Evolutionary conservation across 148 eudicot species (phyloP), one percentile per base, ranked within the genome.

Genomic region (Rhododendron henanense): DNA sequence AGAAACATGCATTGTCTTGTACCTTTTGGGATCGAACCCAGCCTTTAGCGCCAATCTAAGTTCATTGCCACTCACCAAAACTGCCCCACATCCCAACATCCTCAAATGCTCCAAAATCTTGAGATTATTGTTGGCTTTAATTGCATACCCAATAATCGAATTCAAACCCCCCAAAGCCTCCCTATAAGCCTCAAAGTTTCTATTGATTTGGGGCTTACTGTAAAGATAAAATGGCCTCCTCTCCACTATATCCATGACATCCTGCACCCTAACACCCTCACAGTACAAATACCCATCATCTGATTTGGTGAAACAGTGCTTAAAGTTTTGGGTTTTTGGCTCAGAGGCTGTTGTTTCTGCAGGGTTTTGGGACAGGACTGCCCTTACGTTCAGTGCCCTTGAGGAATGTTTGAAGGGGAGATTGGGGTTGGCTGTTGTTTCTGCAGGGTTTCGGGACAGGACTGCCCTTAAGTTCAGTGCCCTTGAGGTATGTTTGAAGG

Each of bases 71-170:
- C 99, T 97, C 87, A 95, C 98, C 91, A 97, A 89, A 84, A 94
- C 98, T 89, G 98, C 96, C 84, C 96, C 99, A 92, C 96, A 93
- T 5, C 98, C 99, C 91, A 94, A 89, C 79, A 55, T 76, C 89
- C 97, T 96, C 91, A 94, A 91, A 93, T 95, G 96, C 91, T 95
- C 94, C 91, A 97, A 93, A 91, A 97, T 90, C 96, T 95, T 93
- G 47, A 93, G 90, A 91, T 97, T 97, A 85, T 97, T 97, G 85
- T 97, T 97, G 67, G 99, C 99, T 85, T 97, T 97, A 87, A 95
- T 94, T 1, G 98, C 99, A 86, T 95, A 97, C 18, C 99, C 99
- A 88, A 97, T 93, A 79, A 95, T 89, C 7, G 95, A 94, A 65
- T 84, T 90, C 94, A 95, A 89, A 33, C 99, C 99, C 85, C 90